Conservation (phyloP, 352 stramenopile species). For the Globisporangium parvum region DNA sequence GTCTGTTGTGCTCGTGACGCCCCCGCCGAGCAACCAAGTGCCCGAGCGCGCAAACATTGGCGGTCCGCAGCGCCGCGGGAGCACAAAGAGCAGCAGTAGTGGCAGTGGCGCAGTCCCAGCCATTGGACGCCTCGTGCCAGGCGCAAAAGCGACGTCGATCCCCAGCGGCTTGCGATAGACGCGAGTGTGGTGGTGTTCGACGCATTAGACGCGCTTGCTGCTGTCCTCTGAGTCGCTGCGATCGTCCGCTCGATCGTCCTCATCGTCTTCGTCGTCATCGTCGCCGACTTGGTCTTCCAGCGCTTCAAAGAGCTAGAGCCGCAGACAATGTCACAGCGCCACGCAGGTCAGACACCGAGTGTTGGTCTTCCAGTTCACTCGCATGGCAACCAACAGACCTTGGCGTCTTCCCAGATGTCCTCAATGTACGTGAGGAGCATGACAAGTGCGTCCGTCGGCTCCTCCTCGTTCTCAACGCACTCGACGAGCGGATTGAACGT, state of each 20-base stretch:
- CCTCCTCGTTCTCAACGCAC: conserved; percentile 34
- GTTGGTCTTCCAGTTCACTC: neutral
- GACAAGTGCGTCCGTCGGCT: conserved; percentile 47
- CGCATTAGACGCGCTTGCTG: neutral
- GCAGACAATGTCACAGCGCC: neutral
- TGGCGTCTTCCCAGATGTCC: conserved; percentile 58
- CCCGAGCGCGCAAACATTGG: conserved; percentile 13
- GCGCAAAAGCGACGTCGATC: conserved; percentile 22
- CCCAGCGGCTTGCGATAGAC: conserved; percentile 8
- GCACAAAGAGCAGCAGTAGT: neutral
- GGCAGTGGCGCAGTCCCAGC: conserved; percentile 14
- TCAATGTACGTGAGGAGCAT: conserved; percentile 59
- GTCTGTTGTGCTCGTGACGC: conserved; percentile 12
- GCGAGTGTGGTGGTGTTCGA: neutral
- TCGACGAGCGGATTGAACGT: conserved; percentile 54
- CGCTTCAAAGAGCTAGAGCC: conserved; percentile 25
- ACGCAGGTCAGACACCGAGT: neutral
- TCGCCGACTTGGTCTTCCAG: conserved; percentile 21
- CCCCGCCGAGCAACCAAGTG: conserved; percentile 11
- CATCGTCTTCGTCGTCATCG: conserved; percentile 16
- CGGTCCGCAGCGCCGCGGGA: conserved; percentile 1
- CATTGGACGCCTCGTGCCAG: conserved; percentile 53
- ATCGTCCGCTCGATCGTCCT: conserved; percentile 11
- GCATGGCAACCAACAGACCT: conserved; percentile 21
- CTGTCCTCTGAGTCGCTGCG: too few relatives aligned